Evolutionary conservation across 140 eudicot species (phyloP), one percentile per base, ranked within the genome.

Genomic region (Anethum foeniculum): DNA sequence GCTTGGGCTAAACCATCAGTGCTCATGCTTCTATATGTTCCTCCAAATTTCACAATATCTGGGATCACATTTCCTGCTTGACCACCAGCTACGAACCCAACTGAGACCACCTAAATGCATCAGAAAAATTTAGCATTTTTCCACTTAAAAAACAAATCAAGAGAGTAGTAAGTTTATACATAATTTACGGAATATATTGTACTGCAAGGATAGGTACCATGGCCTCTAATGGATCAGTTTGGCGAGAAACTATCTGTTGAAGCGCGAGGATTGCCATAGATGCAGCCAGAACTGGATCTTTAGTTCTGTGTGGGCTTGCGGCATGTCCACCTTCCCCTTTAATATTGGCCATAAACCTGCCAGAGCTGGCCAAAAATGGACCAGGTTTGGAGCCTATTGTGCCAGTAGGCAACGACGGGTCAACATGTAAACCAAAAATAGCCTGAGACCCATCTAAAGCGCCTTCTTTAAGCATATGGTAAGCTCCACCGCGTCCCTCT

Each of bases 41-140:
- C 94, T 52, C 94, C 91, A 58, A 90, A 88, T 44, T 86, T 83
- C 23, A 86, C 89, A n/a, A 78, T 82, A 73, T 88, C 90, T 36
- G 92, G 91, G 52, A 90, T 90, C 19, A 86, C 89, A 80, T 86
- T 88, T 67, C 77, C 84, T 43, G 90, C 91, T 58, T 84, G 75
- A 48, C 91, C 90, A 60, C 89, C 90, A 32, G 80, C 80, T 15
- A 88, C 79, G 75, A 82, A 86, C 72, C 86, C 90, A 60, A 88
- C 77, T 12, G 90, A 79, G 48, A 88, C 83, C 15, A 90, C 94
- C 94, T 90, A 68, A 18, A 28, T 47, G 34, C 32, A 73, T 21
- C 27, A 65, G 6, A 41, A 36, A 32, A 9, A 30, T 25, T 25
- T 8, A 64, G 68, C 28, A 47, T 51, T 16, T 3, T 7, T 28